Evolutionary conservation across 345 rosid genomes (phyloP).

Genomic region (Acer campestre): DNA sequence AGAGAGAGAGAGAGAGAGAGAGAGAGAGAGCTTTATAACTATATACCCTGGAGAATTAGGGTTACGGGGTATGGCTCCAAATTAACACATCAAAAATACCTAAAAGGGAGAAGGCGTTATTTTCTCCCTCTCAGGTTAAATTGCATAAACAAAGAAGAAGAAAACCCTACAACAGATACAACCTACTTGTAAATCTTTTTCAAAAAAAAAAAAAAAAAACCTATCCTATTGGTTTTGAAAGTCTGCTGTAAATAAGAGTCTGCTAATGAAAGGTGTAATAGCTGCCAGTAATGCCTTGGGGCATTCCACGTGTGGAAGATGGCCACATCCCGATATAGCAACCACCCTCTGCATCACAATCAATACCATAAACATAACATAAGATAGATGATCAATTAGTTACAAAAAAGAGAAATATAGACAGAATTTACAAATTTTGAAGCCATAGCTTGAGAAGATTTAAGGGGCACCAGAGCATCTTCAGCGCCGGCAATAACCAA

Average conservation of each 20-base stretch:
- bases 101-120: constrained; percentile 26
- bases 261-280: constrained; percentile 72
- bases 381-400: background rate
- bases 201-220: background rate
- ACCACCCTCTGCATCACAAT: constrained; percentile 76
- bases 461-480: constrained; percentile 81
- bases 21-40: constrained; percentile 38
- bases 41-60: constrained; percentile 30
- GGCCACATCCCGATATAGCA: constrained; percentile 95
- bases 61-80: constrained; percentile 18
- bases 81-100: constrained; percentile 40
- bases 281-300: constrained; percentile 93
- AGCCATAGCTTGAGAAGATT: constrained; percentile 84
- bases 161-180: constrained; percentile 27
- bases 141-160: constrained; percentile 11
- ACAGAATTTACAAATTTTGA: constrained; percentile 76
- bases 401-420: background rate
- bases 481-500: constrained; percentile 87
- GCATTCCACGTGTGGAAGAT: constrained; percentile 98
- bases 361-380: background rate
- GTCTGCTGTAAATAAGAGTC: constrained; percentile 54
- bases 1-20: constrained; percentile 20
- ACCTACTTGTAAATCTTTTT: constrained; percentile 16
- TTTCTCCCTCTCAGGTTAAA: constrained; percentile 32
- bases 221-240: constrained; percentile 48